Evolutionary conservation across 1,284 basidiomycete genomes (phyloP), one percentile per base, ranked within the genome.

Genomic region (Tetrapyrgos nigripes): DNA sequence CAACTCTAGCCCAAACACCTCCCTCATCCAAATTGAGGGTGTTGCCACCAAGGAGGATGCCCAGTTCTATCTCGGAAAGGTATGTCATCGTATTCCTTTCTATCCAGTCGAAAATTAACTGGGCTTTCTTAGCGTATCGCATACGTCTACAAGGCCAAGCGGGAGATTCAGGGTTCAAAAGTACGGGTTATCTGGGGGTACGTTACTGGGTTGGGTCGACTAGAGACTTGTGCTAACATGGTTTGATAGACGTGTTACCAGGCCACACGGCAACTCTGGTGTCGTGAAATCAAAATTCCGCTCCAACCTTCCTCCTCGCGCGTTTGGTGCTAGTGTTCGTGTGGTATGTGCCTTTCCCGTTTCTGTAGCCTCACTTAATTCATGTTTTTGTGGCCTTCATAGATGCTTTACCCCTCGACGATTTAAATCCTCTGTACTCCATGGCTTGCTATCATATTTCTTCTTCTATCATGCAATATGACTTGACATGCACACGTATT

Each of bases 31-130:
- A 82, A 95, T 99, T 75, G 97, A 99, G 83, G 97, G 97, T 76
- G 96, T 98, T 59, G 88, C 89, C 70, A 90, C 83, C 71, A 93
- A 95, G 81, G 89, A 97, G 82, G 96, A 97, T 71, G 94, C 96
- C 54, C 92, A 96, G 77, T 97, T 96, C 81, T 99, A 99, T 86
- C 88, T 98, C 64, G 97, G 97, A 77, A 99, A 99, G 92, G 95
- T 97, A 68, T 69, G 88, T 69, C 47, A 9, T 17, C 8, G 21
- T 48, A 28, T 23, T 13, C 19, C 31, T 33, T 8, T 33, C 31
- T 8, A 33, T 33, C 14, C 31, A 8, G 8, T 14, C 31, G 8
- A 14, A 33, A 33, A 33, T 33, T 14, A 33, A 33, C 53, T 43
- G 33, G 58, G 26, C 46, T 29, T 28, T 17, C 28, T 21, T 70